A percentile compares a stretch with the other conserved stretches of the same genome.
phyloP scores from a whole-genome alignment of 108 stramenopile species.

The Nitzschia sp. region DNA sequence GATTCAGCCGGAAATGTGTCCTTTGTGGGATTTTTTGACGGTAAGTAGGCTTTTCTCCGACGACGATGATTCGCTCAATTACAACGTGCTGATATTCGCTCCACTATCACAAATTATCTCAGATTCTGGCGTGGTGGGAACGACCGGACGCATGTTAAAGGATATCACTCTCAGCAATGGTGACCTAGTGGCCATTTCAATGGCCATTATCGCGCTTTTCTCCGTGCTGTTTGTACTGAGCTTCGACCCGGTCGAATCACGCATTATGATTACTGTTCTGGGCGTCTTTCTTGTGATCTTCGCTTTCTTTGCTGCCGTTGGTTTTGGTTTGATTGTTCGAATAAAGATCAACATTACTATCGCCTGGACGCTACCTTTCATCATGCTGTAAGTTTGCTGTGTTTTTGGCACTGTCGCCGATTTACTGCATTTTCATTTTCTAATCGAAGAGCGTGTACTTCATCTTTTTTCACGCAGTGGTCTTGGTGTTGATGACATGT shows the following conservation, averaged over 20 bases:
- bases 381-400: slow-evolving; percentile 36
- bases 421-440: too few relatives aligned
- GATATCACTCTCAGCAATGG: slow-evolving; percentile 44
- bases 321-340: slow-evolving; percentile 33
- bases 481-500: slow-evolving; percentile 52
- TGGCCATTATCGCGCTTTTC: slow-evolving; percentile 39
- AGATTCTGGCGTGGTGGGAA: slow-evolving; percentile 38
- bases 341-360: slow-evolving; percentile 46
- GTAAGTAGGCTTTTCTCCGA: too few relatives aligned
- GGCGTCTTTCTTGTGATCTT: slow-evolving; percentile 42
- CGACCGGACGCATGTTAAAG: slow-evolving; percentile 37
- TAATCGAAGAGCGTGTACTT: too few relatives aligned
- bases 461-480: slow-evolving; percentile 23
- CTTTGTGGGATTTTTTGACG: slow-evolving; percentile 43
- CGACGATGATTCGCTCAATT: too few relatives aligned
- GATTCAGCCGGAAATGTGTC: slow-evolving; percentile 32
- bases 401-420: too few relatives aligned
- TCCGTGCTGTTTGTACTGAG: slow-evolving; percentile 38
- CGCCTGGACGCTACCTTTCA: slow-evolving; percentile 58
- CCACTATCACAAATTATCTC: too few relatives aligned
- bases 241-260: slow-evolving; percentile 37
- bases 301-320: slow-evolving; percentile 45
- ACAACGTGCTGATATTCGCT: neutral
- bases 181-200: slow-evolving; percentile 28
- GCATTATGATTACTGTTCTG: slow-evolving; percentile 34